These are phyloP conservation scores for Colletotrichum lentis DNA, from an alignment of 2,329 filamentous ascomycete species.

Conservation along the genomic window DNA sequence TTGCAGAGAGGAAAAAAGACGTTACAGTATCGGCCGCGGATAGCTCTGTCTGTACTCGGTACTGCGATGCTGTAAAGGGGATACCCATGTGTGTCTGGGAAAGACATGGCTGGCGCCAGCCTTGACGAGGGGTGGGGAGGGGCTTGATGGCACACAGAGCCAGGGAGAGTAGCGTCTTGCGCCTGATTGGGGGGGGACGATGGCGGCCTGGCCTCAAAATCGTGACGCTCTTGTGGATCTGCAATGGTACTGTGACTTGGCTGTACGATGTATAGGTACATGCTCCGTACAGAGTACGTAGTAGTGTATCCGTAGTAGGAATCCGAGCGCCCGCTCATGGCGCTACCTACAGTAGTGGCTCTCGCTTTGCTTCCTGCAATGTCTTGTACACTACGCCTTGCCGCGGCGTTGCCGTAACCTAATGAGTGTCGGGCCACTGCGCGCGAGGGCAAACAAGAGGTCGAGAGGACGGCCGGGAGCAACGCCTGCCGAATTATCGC, in stretches of 20 bases:
- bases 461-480: not conserved
- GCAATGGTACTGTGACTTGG: slow-evolving; percentile 19
- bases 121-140: not conserved
- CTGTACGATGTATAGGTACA: not conserved
- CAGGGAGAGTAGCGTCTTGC: not conserved
- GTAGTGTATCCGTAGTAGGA: too few relatives aligned
- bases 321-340: slow-evolving; percentile 29
- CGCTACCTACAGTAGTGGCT: slow-evolving; percentile 31
- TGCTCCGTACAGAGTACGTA: too few relatives aligned
- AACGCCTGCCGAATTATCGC: not conserved
- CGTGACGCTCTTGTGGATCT: slow-evolving; percentile 1
- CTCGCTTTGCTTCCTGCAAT: slow-evolving; percentile 26
- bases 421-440: not conserved
- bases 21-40: slow-evolving; percentile 7
- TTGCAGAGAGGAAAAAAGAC: slow-evolving; percentile 16
- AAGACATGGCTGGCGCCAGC: slow-evolving; percentile 2
- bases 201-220: slow-evolving; percentile 10
- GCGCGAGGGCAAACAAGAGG: not conserved
- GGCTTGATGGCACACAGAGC: slow-evolving; percentile 14
- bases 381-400: slow-evolving; percentile 9
- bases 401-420: slow-evolving; percentile 13
- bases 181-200: slow-evolving; percentile 21
- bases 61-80: slow-evolving; percentile 2
- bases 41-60: not conserved
- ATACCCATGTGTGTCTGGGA: slow-evolving; percentile 9